Percentiles rank a stretch among this genome's conserved stretches.
phyloP scores from a whole-genome alignment of 805 yeast genomes.

The Kodamaea lidongshanica region DNA sequence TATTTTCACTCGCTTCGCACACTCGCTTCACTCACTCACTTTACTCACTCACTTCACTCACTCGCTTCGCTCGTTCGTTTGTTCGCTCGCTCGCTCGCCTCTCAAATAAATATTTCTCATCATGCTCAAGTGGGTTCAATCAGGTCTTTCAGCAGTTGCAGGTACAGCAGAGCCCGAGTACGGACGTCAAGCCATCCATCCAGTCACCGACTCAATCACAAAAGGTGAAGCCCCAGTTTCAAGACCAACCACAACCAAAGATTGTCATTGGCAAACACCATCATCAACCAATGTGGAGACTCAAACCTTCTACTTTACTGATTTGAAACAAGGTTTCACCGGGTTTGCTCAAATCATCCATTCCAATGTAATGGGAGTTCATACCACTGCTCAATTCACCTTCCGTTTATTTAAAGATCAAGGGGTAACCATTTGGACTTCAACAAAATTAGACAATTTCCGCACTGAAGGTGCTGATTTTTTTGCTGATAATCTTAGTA shows the following conservation, averaged over 20 bases:
- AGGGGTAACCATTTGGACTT: constrained; percentile 67
- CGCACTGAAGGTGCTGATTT: constrained; percentile 68
- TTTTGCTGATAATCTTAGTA: constrained; percentile 64
- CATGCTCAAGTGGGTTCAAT: constrained; percentile 80
- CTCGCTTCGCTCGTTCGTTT: no score
- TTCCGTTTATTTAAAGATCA: constrained; percentile 65
- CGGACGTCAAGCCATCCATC: constrained; percentile 85
- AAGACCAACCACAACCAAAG: constrained; percentile 54
- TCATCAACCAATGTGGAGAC: constrained; percentile 89
- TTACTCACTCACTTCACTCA: no score
- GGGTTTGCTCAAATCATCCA: constrained; percentile 95
- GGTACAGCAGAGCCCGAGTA: constrained; percentile 98
- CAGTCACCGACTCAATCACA: constrained; percentile 58
- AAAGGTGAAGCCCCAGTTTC: constrained; percentile 38
- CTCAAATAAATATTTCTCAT: no score
- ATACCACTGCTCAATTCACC: constrained; percentile 89
- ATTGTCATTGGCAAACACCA: constrained; percentile 72
- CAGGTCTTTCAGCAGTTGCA: constrained; percentile 86
- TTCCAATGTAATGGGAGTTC: constrained; percentile 83
- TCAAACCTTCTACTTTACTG: constrained; percentile 80
- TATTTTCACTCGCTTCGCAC: no score
- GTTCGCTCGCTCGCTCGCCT: no score
- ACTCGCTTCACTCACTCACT: no score
- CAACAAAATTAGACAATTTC: constrained; percentile 80
- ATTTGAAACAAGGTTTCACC: constrained; percentile 51